Conservation (phyloP, 2,329 filamentous ascomycete species). For the Colletotrichum sp. region DNA sequence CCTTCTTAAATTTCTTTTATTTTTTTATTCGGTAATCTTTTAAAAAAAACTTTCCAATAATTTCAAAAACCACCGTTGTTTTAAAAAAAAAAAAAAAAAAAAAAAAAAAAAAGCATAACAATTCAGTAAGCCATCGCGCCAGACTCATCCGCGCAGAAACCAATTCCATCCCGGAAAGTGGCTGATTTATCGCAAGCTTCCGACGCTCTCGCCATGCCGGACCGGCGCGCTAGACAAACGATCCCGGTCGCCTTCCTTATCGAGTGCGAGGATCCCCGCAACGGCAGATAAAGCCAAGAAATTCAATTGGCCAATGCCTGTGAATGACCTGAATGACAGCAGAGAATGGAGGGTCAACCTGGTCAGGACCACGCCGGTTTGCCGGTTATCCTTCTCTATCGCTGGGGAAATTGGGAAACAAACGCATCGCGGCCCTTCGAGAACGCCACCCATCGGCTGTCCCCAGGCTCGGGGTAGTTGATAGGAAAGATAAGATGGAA, state of each 20-base stretch:
- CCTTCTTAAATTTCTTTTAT: too few species aligned
- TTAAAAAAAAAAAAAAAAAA: too few species aligned
- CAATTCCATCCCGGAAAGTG: not conserved
- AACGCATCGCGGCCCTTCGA: not conserved
- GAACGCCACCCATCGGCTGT: not conserved
- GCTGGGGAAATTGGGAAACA: not conserved
- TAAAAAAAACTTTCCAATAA: too few species aligned
- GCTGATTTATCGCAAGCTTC: not conserved
- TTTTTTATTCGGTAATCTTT: too few species aligned
- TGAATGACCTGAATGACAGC: not conserved
- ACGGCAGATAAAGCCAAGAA: conserved; percentile 5
- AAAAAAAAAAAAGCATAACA: too few species aligned
- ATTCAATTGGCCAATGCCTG: conserved; percentile 2
- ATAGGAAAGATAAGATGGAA: conserved; percentile 1
- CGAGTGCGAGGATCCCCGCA: not conserved
- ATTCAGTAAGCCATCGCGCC: not conserved
- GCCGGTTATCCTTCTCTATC: not conserved
- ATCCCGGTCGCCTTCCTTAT: conserved; percentile 3
- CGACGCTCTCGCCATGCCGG: not conserved
- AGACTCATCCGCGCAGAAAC: not conserved
- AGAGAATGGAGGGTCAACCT: not conserved
- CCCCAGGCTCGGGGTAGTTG: not conserved
- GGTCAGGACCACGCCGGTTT: not conserved
- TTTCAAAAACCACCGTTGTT: too few species aligned
- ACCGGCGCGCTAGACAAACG: not conserved